These are phyloP conservation scores for Leptographium procerum DNA, from an alignment of 2,329 filamentous ascomycete species.

Conservation along the genomic window DNA sequence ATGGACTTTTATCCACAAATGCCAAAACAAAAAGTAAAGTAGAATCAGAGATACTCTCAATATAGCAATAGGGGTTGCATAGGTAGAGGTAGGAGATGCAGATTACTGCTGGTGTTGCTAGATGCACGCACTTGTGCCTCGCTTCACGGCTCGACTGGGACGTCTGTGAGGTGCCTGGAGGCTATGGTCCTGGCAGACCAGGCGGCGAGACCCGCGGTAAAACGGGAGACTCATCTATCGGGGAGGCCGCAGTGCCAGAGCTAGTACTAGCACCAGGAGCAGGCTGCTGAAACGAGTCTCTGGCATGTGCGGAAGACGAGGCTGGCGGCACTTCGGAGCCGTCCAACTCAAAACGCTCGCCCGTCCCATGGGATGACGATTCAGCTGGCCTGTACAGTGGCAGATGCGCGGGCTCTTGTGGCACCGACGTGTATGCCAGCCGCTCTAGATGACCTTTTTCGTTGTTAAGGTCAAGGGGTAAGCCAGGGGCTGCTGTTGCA, in stretches of 20 bases:
- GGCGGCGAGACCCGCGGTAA: neutral
- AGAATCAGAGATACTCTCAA: neutral
- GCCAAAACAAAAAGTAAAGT: neutral
- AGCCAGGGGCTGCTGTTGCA: neutral
- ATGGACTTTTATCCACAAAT: neutral
- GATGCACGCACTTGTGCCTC: too few species aligned
- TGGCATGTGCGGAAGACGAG: neutral
- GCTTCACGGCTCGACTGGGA: too few species aligned
- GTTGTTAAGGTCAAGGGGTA: neutral
- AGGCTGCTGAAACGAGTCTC: neutral
- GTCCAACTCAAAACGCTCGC: slow-evolving; percentile 31
- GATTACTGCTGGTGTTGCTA: neutral
- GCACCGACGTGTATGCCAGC: neutral
- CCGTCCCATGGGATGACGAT: slow-evolving; percentile 11
- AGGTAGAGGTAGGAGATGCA: neutral
- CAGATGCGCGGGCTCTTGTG: neutral
- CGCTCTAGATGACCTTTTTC: slow-evolving; percentile 3
- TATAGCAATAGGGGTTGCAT: too few species aligned
- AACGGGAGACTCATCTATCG: neutral
- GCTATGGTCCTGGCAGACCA: neutral
- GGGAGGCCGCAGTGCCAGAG: neutral
- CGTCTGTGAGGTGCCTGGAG: neutral
- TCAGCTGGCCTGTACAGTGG: neutral
- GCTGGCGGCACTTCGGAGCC: slow-evolving; percentile 22
- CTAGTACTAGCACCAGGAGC: neutral